phyloP scores from a whole-genome alignment of 306 rosid genomes.

The Rosa rugosa region DNA sequence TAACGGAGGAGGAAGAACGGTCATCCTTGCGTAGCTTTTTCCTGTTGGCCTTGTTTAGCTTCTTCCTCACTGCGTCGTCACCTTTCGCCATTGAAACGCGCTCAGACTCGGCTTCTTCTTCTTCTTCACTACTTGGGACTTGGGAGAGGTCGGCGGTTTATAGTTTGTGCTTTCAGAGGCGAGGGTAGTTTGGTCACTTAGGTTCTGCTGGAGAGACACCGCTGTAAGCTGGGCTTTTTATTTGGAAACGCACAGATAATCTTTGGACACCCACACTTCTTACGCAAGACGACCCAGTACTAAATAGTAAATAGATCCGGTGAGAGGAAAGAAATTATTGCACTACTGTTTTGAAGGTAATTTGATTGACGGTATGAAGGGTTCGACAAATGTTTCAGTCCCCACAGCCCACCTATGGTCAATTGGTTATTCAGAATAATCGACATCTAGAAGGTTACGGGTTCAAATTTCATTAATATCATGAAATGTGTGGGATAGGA shows the following conservation, averaged over 20 bases:
- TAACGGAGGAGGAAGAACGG: constrained; percentile 44
- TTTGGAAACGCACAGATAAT: background rate
- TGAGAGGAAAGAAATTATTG: no score
- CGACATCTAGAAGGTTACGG: no score
- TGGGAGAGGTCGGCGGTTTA: constrained; percentile 21
- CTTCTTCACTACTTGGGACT: background rate
- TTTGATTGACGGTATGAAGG: no score
- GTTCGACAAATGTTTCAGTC: no score
- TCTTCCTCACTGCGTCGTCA: constrained; percentile 54
- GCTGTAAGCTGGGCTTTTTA: background rate
- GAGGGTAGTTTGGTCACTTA: constrained; percentile 1
- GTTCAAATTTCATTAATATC: no score
- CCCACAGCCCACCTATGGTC: no score
- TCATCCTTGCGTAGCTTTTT: constrained; percentile 49
- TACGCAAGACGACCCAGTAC: no score
- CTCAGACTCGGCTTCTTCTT: background rate
- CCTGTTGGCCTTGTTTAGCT: constrained; percentile 54
- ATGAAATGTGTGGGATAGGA: no score
- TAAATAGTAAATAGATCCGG: no score
- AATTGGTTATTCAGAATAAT: no score
- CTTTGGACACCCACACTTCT: background rate
- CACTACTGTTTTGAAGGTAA: no score
- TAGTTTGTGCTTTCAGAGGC: background rate
- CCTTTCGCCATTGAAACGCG: constrained; percentile 72
- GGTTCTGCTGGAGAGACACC: background rate